Conservation (phyloP, 202 grass and related monocot species). For the Cymbopogon flexuosus region DNA sequence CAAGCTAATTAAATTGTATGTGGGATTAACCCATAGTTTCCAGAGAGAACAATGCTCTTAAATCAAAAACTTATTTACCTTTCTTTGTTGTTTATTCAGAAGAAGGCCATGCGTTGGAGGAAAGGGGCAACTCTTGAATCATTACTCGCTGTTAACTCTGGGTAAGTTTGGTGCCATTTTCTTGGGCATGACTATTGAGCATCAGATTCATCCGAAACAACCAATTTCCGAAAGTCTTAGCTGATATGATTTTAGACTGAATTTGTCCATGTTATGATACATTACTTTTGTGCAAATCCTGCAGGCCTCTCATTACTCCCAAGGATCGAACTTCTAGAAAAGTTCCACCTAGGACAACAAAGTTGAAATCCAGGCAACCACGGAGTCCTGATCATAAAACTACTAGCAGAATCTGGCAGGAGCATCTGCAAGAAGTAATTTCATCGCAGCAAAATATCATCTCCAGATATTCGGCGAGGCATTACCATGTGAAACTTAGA, state of each 20-base stretch:
- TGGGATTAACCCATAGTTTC: neutral
- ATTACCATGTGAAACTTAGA: slow-evolving; percentile 43
- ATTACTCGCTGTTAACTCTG: slow-evolving; percentile 56
- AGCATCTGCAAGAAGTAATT: slow-evolving; percentile 71
- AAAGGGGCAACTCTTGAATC: slow-evolving; percentile 87
- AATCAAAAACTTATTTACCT: slow-evolving; percentile 29
- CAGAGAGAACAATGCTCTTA: neutral
- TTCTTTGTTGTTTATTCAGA: slow-evolving; percentile 49
- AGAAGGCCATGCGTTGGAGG: slow-evolving; percentile 66
- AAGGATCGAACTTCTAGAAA: slow-evolving; percentile 62
- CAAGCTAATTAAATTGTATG: neutral
- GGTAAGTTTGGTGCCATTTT: slow-evolving; percentile 49
- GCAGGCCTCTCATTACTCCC: slow-evolving; percentile 45
- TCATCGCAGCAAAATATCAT: slow-evolving; percentile 68
- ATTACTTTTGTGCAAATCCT: slow-evolving; percentile 33
- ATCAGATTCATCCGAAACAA: slow-evolving; percentile 18
- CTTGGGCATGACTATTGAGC: slow-evolving; percentile 14
- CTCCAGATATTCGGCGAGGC: slow-evolving; percentile 46
- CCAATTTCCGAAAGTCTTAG: neutral
- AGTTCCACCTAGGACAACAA: slow-evolving; percentile 59
- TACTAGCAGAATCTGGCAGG: slow-evolving; percentile 44
- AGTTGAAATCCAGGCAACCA: slow-evolving; percentile 61
- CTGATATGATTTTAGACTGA: slow-evolving; percentile 8
- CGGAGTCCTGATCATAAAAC: slow-evolving; percentile 43
- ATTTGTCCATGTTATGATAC: slow-evolving; percentile 26